Evolutionary conservation across 2,329 filamentous ascomycete species (phyloP).

Genomic region (Penicillium sp.): DNA sequence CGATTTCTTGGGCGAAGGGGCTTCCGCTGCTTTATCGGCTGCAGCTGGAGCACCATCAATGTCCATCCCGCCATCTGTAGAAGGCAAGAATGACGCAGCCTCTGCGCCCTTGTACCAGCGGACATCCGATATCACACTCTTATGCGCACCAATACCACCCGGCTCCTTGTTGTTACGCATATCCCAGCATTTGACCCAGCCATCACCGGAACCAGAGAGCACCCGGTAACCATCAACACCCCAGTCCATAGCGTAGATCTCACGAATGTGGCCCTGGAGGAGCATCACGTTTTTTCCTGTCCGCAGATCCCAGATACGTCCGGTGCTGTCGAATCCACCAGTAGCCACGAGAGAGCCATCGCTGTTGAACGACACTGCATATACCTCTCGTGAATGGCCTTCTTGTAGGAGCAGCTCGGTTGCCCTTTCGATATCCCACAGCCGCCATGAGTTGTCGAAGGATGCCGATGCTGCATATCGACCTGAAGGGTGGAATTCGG

Average conservation of each 20-base stretch:
- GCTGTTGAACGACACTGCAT: slow-evolving; percentile 81
- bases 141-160: slow-evolving; percentile 86
- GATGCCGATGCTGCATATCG: slow-evolving; percentile 88
- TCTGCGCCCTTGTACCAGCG: slow-evolving; percentile 90
- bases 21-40: slow-evolving; percentile 13
- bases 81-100: slow-evolving; percentile 61
- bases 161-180: slow-evolving; percentile 80
- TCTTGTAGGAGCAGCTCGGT: slow-evolving; percentile 86
- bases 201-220: slow-evolving; percentile 86
- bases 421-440: slow-evolving; percentile 89
- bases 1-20: slow-evolving; percentile 70
- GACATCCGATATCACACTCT: slow-evolving; percentile 85
- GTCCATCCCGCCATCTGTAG: slow-evolving; percentile 55
- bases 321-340: slow-evolving; percentile 91
- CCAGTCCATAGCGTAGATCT: slow-evolving; percentile 94
- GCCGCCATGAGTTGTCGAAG: slow-evolving; percentile 92
- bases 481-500: slow-evolving; percentile 92
- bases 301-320: slow-evolving; percentile 90
- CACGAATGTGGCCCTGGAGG: slow-evolving; percentile 86
- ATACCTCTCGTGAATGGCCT: slow-evolving; percentile 91
- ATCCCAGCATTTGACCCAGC: slow-evolving; percentile 98
- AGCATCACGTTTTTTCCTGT: slow-evolving; percentile 95
- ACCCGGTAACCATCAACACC: slow-evolving; percentile 86
- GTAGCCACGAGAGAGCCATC: slow-evolving; percentile 89
- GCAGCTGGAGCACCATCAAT: slow-evolving; percentile 26